Percentiles rank a stretch among this genome's conserved stretches.
Evolutionary conservation across 2,329 filamentous ascomycete species (phyloP).

Genomic region (Sporothrix pseudoabietina): DNA sequence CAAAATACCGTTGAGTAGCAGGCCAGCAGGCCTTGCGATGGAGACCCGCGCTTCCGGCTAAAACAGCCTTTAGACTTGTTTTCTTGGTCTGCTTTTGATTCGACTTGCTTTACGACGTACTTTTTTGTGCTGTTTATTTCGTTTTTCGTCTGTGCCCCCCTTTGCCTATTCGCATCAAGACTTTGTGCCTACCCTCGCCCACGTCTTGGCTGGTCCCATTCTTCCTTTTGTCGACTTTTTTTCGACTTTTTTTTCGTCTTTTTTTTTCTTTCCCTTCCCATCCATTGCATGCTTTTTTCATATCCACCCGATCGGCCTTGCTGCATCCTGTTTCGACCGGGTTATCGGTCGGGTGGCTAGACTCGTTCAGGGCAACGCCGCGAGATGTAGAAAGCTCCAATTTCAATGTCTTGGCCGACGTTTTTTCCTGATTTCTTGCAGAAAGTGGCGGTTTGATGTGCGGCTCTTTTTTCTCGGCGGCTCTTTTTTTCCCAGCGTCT

Average conservation of each 20-base stretch:
- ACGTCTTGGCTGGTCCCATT: neutral
- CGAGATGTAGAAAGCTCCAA: neutral
- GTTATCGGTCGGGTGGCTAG: neutral
- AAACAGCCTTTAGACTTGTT: slow-evolving; percentile 21
- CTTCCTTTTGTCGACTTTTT: neutral
- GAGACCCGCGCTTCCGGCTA: neutral
- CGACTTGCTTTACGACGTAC: neutral
- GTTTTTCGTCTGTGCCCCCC: neutral
- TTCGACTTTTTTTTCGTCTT: neutral
- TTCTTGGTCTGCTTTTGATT: neutral
- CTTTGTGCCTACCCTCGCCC: neutral
- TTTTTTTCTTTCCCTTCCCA: neutral
- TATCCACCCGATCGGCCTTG: neutral
- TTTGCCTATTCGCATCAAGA: slow-evolving; percentile 14
- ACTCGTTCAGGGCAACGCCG: neutral
- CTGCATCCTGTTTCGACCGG: neutral
- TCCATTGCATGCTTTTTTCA: neutral
- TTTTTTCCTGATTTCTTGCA: slow-evolving; percentile 3
- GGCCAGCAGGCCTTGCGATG: neutral
- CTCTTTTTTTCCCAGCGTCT: neutral
- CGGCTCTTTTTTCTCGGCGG: slow-evolving; percentile 13
- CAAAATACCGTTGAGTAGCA: neutral
- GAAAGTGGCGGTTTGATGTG: neutral
- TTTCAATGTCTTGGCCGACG: neutral
- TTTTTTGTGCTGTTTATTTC: neutral